Conservation (phyloP, 2,329 filamentous ascomycete genomes). For the Microcyclosporella mali region DNA sequence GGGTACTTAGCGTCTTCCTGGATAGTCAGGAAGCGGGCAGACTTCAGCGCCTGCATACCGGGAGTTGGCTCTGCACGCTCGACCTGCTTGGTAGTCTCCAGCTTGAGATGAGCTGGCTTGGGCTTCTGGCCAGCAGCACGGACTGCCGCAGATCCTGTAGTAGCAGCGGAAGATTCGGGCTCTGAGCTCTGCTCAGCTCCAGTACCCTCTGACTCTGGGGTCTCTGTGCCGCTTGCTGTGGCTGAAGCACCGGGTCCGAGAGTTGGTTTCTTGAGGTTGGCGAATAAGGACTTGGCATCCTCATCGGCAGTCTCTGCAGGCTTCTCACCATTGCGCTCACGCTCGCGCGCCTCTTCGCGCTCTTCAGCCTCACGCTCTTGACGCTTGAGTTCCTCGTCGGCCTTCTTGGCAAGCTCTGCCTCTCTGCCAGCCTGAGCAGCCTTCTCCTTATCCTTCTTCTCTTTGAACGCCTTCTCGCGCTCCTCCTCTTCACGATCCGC, state of each 20-base stretch:
- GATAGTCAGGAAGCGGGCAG: constrained; percentile 78
- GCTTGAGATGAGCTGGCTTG: constrained; percentile 84
- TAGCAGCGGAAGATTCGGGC: constrained; percentile 12
- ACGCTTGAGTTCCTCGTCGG: constrained; percentile 48
- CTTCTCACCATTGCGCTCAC: constrained; percentile 24
- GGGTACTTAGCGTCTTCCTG: constrained; percentile 73
- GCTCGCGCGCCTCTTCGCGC: constrained; percentile 39
- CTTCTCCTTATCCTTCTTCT: constrained; percentile 60
- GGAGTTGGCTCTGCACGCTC: constrained; percentile 91
- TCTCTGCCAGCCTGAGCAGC: constrained; percentile 47
- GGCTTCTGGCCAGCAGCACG: constrained; percentile 54
- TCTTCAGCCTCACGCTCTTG: constrained; percentile 46
- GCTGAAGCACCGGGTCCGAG: constrained; percentile 41
- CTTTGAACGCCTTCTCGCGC: constrained; percentile 57
- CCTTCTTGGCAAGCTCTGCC: constrained; percentile 45
- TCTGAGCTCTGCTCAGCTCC: constrained; percentile 13
- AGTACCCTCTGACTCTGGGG: constrained; percentile 35
- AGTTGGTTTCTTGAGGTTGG: constrained; percentile 44
- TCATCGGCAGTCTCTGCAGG: constrained; percentile 23
- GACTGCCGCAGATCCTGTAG: constrained; percentile 15
- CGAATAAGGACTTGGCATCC: constrained; percentile 44
- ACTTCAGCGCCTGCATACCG: constrained; percentile 86
- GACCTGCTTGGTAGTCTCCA: constrained; percentile 77
- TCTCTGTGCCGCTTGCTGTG: constrained; percentile 26
- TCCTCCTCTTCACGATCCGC: constrained; percentile 19